Percentiles rank a stretch among this genome's conserved stretches.
Conservation (phyloP, 1,284 basidiomycete species). For the Tylopilus orsonianus region DNA sequence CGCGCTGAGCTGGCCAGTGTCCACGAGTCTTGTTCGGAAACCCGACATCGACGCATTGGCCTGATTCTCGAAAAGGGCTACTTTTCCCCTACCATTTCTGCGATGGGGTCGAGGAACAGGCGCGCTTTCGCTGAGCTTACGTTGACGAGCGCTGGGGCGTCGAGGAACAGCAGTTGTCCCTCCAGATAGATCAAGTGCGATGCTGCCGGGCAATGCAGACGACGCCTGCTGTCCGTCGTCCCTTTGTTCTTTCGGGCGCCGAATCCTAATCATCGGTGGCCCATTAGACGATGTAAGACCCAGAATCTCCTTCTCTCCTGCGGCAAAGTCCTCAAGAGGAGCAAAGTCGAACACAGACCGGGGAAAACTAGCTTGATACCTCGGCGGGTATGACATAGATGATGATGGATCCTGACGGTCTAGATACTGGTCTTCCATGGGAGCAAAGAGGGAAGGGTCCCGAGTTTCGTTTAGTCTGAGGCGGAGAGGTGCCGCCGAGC, state of each 20-base stretch:
- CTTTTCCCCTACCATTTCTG: conserved; percentile 79
- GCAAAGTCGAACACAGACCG: conserved; percentile 72
- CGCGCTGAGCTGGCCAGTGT: conserved; percentile 32
- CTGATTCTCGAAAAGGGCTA: conserved; percentile 86
- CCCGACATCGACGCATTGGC: conserved; percentile 48
- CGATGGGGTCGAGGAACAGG: conserved; percentile 58
- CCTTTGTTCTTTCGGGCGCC: conserved; percentile 10
- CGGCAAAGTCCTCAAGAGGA: conserved; percentile 79
- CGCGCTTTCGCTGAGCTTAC: conserved; percentile 82
- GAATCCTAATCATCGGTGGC: conserved; percentile 26
- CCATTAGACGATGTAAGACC: conserved; percentile 47
- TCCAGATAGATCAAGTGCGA: conserved; percentile 25
- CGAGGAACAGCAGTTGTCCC: conserved; percentile 20
- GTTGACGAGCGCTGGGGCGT: conserved; percentile 56
- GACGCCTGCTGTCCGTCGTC: conserved; percentile 7
- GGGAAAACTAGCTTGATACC: conserved; percentile 57
- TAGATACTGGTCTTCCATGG: conserved; percentile 25
- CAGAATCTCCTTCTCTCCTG: conserved; percentile 63
- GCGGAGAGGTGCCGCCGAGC: conserved; percentile 22
- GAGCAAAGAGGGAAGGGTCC: conserved; percentile 48
- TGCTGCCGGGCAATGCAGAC: conserved; percentile 10
- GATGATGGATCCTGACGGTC: conserved; percentile 32
- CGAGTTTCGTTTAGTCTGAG: conserved; percentile 42
- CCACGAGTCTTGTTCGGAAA: conserved; percentile 40
- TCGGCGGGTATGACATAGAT: conserved; percentile 51